Evolutionary conservation across 2,329 filamentous ascomycete species (phyloP).

Genomic region (Massarina eburnea): DNA sequence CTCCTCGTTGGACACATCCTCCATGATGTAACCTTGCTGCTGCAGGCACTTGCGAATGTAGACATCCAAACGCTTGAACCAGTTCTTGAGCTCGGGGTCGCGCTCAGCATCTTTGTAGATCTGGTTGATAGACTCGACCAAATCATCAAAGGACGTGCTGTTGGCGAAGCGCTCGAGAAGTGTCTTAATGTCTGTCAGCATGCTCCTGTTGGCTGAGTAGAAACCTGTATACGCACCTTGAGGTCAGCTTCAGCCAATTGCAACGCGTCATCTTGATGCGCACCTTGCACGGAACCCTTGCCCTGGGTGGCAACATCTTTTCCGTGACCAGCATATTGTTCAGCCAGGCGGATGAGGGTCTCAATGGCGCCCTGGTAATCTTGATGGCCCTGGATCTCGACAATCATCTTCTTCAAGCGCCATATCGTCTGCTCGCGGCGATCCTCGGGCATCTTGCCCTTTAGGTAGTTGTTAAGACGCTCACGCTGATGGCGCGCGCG

Average conservation of each 20-base stretch:
- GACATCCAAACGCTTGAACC: slow-evolving; percentile 78
- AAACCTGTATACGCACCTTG: slow-evolving; percentile 59
- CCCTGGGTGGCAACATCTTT: slow-evolving; percentile 65
- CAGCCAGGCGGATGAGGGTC: slow-evolving; percentile 79
- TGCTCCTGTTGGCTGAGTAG: slow-evolving; percentile 41
- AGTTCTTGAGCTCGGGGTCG: slow-evolving; percentile 82
- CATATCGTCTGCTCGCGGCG: slow-evolving; percentile 89
- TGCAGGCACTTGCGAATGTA: slow-evolving; percentile 83
- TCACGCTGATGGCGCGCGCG: slow-evolving; percentile 46
- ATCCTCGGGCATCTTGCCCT: slow-evolving; percentile 86
- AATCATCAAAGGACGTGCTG: slow-evolving; percentile 81
- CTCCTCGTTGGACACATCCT: slow-evolving; percentile 74
- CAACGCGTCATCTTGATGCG: slow-evolving; percentile 65
- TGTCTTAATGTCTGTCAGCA: slow-evolving; percentile 63
- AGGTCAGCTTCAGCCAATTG: slow-evolving; percentile 75
- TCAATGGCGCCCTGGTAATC: slow-evolving; percentile 93
- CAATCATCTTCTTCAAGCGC: slow-evolving; percentile 95
- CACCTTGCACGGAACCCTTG: slow-evolving; percentile 70
- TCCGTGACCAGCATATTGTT: slow-evolving; percentile 79
- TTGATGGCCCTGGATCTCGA: slow-evolving; percentile 92
- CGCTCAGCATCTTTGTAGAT: slow-evolving; percentile 86
- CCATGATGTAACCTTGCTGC: slow-evolving; percentile 87
- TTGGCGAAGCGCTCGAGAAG: slow-evolving; percentile 96
- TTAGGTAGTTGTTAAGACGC: slow-evolving; percentile 71
- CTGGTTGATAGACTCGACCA: slow-evolving; percentile 80